Base-by-base conservation (phyloP, 129 eudicot genomes). In the Saussurea involucrata region DNA sequence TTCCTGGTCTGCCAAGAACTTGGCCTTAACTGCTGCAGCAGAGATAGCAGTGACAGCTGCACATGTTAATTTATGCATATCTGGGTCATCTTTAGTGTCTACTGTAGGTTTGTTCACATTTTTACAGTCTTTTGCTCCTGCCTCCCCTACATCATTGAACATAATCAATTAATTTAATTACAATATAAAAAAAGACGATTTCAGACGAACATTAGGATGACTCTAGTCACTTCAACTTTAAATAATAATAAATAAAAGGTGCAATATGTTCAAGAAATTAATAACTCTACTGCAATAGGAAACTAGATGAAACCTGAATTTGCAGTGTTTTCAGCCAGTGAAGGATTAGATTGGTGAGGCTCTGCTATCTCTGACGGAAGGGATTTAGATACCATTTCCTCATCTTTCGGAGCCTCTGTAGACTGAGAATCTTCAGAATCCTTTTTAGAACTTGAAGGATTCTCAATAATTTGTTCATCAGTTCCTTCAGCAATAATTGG, bases 1-100 rank as follows among this genome's bases (percentile, higher is more conserved):
- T 86, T 95, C 99, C 72, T 90, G 95, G 66, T 82, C 87, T 49
- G 99, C 99, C 66, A 95, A 85, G 75, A 88, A 72, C 77, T 92
- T 92, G 28, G 99, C 97, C 83, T 95, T 95, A 81, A 92, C 92
- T 42, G 96, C 99, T 24, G 97, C 99, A 78, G 97, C 95, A 1
- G 99, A 87, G 40, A 95, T 77, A 74, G 99, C 93, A 71, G 97
- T 84, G 15, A 86, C 77, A 66, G 99, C 97, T 77, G 97, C 97
- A 18, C 78, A 88, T 76, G 87, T 92, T 55, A 95, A 28, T 78
- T 86, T 95, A 72, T 81, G 75, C 75, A 75, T 72, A 34, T 58
- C 27, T 63, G 68, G 55, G 63, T 87, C 90, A 69, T 74, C 78
- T 69, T 84, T 79, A 67, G 79, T 65, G 66, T 57, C 80, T 18